Base-by-base conservation (phyloP, 257 asterid species). In the Fraxinus excelsior region DNA sequence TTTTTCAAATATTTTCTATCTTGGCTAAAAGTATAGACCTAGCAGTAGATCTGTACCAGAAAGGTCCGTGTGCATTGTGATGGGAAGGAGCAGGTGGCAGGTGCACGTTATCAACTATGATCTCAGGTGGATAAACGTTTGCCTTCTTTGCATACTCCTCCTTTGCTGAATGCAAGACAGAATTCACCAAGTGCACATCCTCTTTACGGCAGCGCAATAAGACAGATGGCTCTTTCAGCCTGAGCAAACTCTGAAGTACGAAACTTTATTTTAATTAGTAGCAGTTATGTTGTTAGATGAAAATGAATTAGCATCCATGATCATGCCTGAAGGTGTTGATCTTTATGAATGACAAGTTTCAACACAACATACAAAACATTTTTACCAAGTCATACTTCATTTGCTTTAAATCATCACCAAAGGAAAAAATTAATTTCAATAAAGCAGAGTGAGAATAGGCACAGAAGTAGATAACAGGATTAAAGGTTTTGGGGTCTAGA, bases 151-250 rank as follows among this genome's bases (percentile, higher is more conserved):
- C 91, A 80, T 95, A 95, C 78, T 91, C 98, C 42, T 82, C 90
- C 83, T 85, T 88, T 66, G 96, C 98, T 26, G 85, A 74, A 23
- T 86, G 28, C 88, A 93, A 77, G 75, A 91, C 86, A 77, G 97
- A 88, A 82, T 93, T 88, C 76, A 95, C 98, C 82, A 85, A 58
- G 26, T 79, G 76, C 67, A 79, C 72, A 70, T 95, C 99, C 71
- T 88, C 91, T 79, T 95, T 84, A 70, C 99, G 99, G 67, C 97
- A 95, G 44, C 99, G 95, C 85, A 95, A 76, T 46, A 95, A 85
- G 71, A 91, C 86, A 53, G 97, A 89, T 42, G 99, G 97, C 86
- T 95, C 99, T 87, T 93, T 93, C 86, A 95, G 87, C 88, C 97
- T 95, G 80, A 95, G 91, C 87, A 95, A 88, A 85, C 99, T 87